These are phyloP conservation scores for Fragaria ananassa DNA, from an alignment of 306 rosid genomes.

Conservation along the genomic window DNA sequence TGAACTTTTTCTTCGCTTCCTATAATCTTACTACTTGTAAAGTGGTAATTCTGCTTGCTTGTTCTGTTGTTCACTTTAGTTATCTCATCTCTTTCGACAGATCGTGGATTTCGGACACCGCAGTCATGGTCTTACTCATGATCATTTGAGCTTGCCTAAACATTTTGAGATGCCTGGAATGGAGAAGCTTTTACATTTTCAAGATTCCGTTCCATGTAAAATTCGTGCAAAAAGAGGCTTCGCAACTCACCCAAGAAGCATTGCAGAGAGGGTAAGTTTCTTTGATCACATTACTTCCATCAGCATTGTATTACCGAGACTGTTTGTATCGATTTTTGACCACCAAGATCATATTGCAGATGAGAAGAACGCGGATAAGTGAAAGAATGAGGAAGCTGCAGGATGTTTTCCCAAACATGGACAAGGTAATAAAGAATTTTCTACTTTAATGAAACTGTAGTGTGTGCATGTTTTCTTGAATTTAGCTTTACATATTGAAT, in stretches of 20 bases:
- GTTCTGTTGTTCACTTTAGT: conserved; percentile 10
- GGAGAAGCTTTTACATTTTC: conserved; percentile 55
- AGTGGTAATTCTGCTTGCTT: conserved; percentile 4
- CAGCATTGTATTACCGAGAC: conserved; percentile 5
- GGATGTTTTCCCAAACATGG: conserved; percentile 74
- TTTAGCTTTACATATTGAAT: background rate
- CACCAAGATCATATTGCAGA: conserved; percentile 30
- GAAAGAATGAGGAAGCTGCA: conserved; percentile 81
- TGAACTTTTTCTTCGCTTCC: background rate
- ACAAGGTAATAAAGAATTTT: conserved; percentile 53
- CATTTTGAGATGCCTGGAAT: conserved; percentile 42
- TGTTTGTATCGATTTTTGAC: background rate
- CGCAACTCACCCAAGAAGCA: conserved; percentile 95
- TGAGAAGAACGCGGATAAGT: conserved; percentile 77
- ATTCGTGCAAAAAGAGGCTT: conserved; percentile 87
- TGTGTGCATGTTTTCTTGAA: background rate
- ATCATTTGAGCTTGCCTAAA: conserved; percentile 70
- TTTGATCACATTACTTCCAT: background rate
- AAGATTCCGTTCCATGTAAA: conserved; percentile 69
- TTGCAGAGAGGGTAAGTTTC: conserved; percentile 81
- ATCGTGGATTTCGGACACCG: conserved; percentile 38
- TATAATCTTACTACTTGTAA: background rate
- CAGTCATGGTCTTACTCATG: conserved; percentile 46
- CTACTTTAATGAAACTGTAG: background rate
- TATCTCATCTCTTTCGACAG: conserved; percentile 20